Evolutionary conservation across 352 stramenopile genomes (phyloP), one percentile per base, ranked within the genome.

Genomic region (Phytophthora citrophthora): DNA sequence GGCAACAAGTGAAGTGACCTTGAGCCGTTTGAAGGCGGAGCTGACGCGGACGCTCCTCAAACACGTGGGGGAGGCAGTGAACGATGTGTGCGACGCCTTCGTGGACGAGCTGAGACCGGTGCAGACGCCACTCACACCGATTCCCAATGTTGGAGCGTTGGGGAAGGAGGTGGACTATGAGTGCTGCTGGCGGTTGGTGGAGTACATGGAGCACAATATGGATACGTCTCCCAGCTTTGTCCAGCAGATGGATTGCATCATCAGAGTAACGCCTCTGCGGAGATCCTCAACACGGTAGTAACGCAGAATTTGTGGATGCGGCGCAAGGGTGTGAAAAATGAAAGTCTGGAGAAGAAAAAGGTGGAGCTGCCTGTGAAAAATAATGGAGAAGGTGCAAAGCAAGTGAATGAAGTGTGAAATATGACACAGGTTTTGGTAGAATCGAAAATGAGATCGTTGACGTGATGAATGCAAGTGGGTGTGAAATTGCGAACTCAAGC

Each of bases 241-340:
- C 13, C 56, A 81, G 59, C 77, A 89, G 52, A 89, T 89, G 80
- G 77, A 86, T 44, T 75, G 80, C 39, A 72, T 89, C 36, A 86
- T 89, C 78, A 88, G 54, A 88, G 73, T 50, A 71, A 72, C 29
- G 69, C 77, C 11, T 67, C 76, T 0, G 54, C 77, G 50, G 53
- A 63, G 5, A 71, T 86, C 44, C 53, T 89, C 23, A 59, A 67
- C 36, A 68, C 73, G 9, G 70, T 89, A 7, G 77, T 85, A 47
- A 86, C 65, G 10, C 67, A 84, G 54, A 70, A 74, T 24, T 20
- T 87, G 11, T 89, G 77, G 77, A 20, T 54, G 45, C 36, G 53
- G 31, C 51, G 46, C 46, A 51, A 38, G 26, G 8, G 12, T 11
- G 45, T 34, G 27, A 10, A 32, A 9, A 32, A 9, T 9, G 27